phyloP scores from a whole-genome alignment of 78 protist genomes.

The Goniomonas avonlea region DNA sequence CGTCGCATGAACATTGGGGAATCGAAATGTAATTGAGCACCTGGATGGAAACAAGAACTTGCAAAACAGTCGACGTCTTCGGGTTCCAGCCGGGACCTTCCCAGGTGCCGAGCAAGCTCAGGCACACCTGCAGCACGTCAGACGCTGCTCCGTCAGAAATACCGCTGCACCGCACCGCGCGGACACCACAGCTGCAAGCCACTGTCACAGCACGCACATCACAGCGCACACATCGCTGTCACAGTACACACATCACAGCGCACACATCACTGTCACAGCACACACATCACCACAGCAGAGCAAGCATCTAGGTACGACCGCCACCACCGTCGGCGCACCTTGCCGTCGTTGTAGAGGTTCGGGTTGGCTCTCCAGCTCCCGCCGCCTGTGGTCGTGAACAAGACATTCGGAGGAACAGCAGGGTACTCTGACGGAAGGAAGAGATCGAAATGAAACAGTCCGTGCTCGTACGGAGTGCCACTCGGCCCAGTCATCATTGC shows the following conservation, averaged over 20 bases:
- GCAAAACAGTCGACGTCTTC: not conserved
- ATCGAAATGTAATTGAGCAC: not conserved
- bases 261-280: not conserved
- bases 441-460: slow-evolving; percentile 2
- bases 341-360: slow-evolving; percentile 59
- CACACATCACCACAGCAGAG: not conserved
- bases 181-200: not conserved
- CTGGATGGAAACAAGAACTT: slow-evolving; percentile 28
- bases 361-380: slow-evolving; percentile 56
- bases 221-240: not conserved
- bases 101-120: slow-evolving; percentile 50
- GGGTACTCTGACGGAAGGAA: slow-evolving; percentile 4
- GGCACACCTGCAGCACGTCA: slow-evolving; percentile 29
- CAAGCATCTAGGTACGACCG: not conserved
- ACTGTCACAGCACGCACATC: not conserved
- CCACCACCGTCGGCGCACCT: not conserved
- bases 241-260: not conserved
- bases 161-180: not conserved
- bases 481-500: slow-evolving; percentile 18
- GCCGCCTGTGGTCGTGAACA: slow-evolving; percentile 40
- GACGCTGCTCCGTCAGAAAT: not conserved
- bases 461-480: slow-evolving; percentile 1
- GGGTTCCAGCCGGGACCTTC: slow-evolving; percentile 37
- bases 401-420: not conserved
- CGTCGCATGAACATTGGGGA: not conserved